Evolutionary conservation across 2,329 filamentous ascomycete species (phyloP).

Genomic region (Fusarium citri): DNA sequence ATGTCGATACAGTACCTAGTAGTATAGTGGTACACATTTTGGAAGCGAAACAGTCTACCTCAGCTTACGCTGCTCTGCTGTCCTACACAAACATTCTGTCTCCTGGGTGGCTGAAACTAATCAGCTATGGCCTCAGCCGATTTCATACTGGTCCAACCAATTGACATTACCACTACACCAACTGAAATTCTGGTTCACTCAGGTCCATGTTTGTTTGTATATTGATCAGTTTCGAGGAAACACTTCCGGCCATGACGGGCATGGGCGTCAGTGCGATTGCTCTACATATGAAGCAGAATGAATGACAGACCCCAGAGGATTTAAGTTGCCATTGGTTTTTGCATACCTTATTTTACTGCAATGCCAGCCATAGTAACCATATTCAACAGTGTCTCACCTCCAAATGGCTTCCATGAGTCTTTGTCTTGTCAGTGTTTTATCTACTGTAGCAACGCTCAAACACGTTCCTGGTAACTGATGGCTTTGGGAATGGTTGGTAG

Average conservation of each 20-base stretch:
- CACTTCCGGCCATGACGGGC: neutral
- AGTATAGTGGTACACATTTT: slow-evolving; percentile 50
- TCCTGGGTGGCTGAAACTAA: neutral
- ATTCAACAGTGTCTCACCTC: neutral
- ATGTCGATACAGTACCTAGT: neutral
- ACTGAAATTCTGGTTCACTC: neutral
- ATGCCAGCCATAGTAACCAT: neutral
- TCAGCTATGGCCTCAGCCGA: neutral
- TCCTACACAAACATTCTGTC: slow-evolving; percentile 1
- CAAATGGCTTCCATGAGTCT: neutral
- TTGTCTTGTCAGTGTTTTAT: neutral
- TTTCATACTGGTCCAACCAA: neutral
- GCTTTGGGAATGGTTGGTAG: neutral
- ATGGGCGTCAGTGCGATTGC: neutral
- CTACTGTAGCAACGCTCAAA: slow-evolving; percentile 9
- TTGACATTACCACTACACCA: neutral
- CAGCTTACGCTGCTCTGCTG: neutral
- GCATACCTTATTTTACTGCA: neutral
- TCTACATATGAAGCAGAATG: neutral
- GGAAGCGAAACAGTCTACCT: neutral
- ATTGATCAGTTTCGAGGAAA: neutral
- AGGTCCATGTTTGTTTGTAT: neutral
- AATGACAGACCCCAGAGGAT: neutral
- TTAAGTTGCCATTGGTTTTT: neutral
- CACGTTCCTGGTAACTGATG: slow-evolving; percentile 10